These are phyloP conservation scores for Sugiyamaella qingdaonensis DNA, from an alignment of 805 yeast species.

Conservation along the genomic window DNA sequence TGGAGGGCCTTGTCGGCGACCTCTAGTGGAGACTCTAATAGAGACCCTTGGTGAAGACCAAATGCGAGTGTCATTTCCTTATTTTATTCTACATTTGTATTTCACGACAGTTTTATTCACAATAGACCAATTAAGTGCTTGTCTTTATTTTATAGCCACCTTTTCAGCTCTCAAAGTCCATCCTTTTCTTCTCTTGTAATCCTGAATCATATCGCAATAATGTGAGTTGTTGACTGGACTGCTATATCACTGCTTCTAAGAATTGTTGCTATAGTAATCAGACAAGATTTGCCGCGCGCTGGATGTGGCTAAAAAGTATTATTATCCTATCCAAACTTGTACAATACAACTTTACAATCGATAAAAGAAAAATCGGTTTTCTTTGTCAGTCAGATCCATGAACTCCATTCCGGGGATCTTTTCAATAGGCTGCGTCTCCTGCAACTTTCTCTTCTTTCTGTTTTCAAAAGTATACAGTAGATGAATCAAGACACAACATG, in stretches of 20 bases:
- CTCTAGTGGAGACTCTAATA: not conserved
- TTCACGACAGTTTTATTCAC: not conserved
- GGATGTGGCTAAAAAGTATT: no score
- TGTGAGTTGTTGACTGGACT: no score
- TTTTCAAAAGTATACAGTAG: constrained; percentile 40
- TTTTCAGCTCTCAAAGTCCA: no score
- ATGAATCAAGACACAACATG: constrained; percentile 30
- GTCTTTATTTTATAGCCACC: no score
- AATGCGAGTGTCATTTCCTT: no score
- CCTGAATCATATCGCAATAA: no score
- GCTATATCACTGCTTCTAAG: no score
- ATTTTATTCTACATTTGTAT: no score
- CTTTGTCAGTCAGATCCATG: constrained; percentile 40
- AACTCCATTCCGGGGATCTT: constrained; percentile 2
- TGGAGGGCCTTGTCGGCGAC: not conserved
- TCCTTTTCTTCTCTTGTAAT: no score
- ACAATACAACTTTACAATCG: not conserved
- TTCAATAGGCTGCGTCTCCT: not conserved
- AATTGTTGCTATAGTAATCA: no score
- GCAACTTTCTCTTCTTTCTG: constrained; percentile 21
- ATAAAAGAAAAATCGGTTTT: constrained; percentile 52
- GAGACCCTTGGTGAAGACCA: no score
- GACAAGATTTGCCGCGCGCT: no score
- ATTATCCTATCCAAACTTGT: not conserved
- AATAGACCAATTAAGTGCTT: not conserved